phyloP scores from a whole-genome alignment of 768 basidiomycete species.

The Punctularia strigosozonata region DNA sequence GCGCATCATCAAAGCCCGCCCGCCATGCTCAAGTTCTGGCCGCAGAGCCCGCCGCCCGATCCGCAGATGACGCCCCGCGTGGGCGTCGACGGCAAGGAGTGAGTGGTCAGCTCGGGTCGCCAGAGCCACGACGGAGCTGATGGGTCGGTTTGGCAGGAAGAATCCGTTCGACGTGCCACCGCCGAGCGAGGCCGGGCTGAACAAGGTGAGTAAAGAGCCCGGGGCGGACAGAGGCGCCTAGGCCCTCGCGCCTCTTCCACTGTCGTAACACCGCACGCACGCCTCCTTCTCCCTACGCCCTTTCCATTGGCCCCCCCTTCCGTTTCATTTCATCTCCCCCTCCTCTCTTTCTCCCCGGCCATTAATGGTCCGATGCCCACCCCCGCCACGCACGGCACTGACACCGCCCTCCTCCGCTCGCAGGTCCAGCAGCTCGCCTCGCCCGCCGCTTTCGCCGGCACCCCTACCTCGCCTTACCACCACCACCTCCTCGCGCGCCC shows the following conservation, averaged over 20 bases:
- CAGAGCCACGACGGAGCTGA: too few relatives aligned
- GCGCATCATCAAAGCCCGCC: too few relatives aligned
- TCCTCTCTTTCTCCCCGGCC: too few relatives aligned
- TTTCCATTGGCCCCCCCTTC: constrained; percentile 19
- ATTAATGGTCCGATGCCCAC: too few relatives aligned
- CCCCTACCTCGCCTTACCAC: constrained; percentile 12
- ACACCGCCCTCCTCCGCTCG: constrained; percentile 13
- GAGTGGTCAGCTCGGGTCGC: too few relatives aligned
- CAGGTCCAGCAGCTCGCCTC: constrained; percentile 16
- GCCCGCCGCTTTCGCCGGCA: constrained; percentile 18
- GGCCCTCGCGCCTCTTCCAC: too few relatives aligned
- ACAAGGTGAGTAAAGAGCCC: too few relatives aligned
- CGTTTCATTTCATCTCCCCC: constrained; percentile 16
- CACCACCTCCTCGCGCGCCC: constrained; percentile 6
- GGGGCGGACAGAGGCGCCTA: too few relatives aligned
- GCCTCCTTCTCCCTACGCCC: constrained; percentile 5
- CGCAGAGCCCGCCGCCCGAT: constrained; percentile 25
- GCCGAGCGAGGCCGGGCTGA: too few relatives aligned
- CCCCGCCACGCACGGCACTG: too few relatives aligned
- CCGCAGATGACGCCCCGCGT: constrained; percentile 48
- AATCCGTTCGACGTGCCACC: too few relatives aligned
- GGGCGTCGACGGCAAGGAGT: constrained; percentile 27
- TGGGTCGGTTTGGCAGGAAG: too few relatives aligned
- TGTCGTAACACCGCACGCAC: constrained; percentile 4
- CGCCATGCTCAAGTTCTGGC: constrained; percentile 67